Percentiles rank a stretch among this genome's conserved stretches.
These are phyloP conservation scores for Kodamaea kaohsiungensis DNA, from an alignment of 805 yeast genomes.

Conservation along the genomic window DNA sequence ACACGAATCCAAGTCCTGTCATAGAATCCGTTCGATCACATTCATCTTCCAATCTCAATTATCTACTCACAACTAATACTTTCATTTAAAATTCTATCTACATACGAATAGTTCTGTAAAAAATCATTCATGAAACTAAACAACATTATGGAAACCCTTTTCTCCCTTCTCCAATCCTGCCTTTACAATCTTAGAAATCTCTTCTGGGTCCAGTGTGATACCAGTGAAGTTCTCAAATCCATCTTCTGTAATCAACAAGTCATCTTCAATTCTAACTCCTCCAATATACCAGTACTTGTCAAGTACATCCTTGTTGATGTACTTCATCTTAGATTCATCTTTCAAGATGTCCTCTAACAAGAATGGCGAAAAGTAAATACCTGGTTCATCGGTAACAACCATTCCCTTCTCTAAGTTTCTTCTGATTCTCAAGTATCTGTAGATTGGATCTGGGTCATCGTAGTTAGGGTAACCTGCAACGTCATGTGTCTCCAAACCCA, in stretches of 20 bases:
- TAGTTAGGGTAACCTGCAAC: constrained; percentile 89
- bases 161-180: constrained; percentile 65
- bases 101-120: too few relatives aligned
- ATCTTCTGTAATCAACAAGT: constrained; percentile 69
- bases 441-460: constrained; percentile 75
- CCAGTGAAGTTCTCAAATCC: constrained; percentile 84
- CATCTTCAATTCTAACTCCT: constrained; percentile 98
- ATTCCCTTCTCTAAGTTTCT: constrained; percentile 70
- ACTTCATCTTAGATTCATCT: constrained; percentile 49
- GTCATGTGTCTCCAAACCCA: constrained; percentile 96
- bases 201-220: constrained; percentile 83
- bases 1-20: too few relatives aligned
- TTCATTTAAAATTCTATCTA: too few relatives aligned
- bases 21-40: neutral
- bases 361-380: constrained; percentile 85
- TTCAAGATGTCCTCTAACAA: constrained; percentile 65
- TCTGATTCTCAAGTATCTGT: constrained; percentile 78
- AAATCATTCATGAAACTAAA: constrained; percentile 15
- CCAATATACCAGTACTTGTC: constrained; percentile 85
- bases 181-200: constrained; percentile 74
- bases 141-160: constrained; percentile 60
- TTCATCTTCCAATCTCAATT: neutral
- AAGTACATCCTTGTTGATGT: constrained; percentile 63
- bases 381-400: constrained; percentile 96
- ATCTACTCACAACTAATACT: too few relatives aligned